Percentiles rank a stretch among this genome's conserved stretches.
phyloP scores from a whole-genome alignment of 352 stramenopile genomes.

The Phytophthora constricta region DNA sequence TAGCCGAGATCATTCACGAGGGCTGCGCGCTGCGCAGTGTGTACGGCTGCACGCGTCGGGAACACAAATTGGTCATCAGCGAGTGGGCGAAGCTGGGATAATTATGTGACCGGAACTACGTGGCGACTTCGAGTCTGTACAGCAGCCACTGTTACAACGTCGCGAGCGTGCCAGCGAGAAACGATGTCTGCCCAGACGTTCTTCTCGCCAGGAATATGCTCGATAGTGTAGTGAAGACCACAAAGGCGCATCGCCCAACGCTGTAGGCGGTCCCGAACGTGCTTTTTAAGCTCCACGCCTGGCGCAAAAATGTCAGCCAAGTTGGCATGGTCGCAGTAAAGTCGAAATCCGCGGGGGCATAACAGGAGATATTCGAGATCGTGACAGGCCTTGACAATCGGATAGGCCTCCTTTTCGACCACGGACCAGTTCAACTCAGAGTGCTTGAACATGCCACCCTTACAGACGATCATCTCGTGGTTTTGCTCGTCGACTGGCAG shows the following conservation, averaged over 20 bases:
- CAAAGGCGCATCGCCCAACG: constrained; percentile 20
- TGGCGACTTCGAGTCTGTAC: constrained; percentile 2
- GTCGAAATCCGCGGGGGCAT: neutral
- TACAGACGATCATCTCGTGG: constrained; percentile 11
- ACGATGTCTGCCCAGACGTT: constrained; percentile 19
- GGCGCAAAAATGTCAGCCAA: constrained; percentile 28
- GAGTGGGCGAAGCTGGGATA: constrained; percentile 2
- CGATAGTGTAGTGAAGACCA: constrained; percentile 24
- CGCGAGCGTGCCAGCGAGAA: constrained; percentile 4
- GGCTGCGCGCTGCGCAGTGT: neutral
- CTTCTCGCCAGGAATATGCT: constrained; percentile 16
- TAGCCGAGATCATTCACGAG: neutral
- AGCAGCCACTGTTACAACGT: neutral
- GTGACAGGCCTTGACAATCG: constrained; percentile 9
- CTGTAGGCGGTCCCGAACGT: constrained; percentile 11
- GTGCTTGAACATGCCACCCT: constrained; percentile 9
- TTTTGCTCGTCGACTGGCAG: constrained; percentile 5
- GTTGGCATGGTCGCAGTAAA: constrained; percentile 34
- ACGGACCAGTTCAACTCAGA: constrained; percentile 14
- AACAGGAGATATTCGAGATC: constrained; percentile 20
- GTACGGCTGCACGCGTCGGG: constrained; percentile 2
- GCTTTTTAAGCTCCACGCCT: constrained; percentile 15
- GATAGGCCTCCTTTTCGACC: constrained; percentile 23
- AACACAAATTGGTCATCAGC: constrained; percentile 4
- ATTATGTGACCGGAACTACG: neutral